Percentiles rank a stretch among this genome's conserved stretches.
These are phyloP conservation scores for Aspergillus sp. DNA, from an alignment of 2,329 filamentous ascomycete genomes.

Conservation along the genomic window DNA sequence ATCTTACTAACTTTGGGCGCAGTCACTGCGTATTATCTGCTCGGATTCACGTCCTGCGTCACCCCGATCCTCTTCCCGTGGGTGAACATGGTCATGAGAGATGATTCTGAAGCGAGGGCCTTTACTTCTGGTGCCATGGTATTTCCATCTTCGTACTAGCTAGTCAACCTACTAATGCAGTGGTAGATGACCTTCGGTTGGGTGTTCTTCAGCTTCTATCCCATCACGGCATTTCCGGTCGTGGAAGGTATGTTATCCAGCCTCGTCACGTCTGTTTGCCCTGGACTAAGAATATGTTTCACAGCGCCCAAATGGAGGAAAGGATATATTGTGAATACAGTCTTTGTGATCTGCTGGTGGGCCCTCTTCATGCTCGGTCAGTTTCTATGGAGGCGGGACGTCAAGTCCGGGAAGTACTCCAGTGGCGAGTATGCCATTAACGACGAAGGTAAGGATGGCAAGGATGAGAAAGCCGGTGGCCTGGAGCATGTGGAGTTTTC, in stretches of 20 bases:
- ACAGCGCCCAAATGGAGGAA: constrained; percentile 15
- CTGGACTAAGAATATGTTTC: too few relatives aligned
- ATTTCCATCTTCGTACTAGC: background rate
- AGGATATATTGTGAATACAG: constrained; percentile 15
- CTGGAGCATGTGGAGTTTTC: constrained; percentile 8
- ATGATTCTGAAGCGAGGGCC: constrained; percentile 27
- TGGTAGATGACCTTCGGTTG: constrained; percentile 16
- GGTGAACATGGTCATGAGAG: constrained; percentile 29
- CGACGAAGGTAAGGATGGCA: background rate
- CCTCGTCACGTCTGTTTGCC: too few relatives aligned
- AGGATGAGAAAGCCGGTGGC: background rate
- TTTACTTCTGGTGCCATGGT: constrained; percentile 37
- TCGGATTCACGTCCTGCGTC: constrained; percentile 26
- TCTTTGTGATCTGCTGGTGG: constrained; percentile 13
- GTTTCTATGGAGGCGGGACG: constrained; percentile 15
- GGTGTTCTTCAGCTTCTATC: constrained; percentile 18
- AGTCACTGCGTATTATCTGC: constrained; percentile 20
- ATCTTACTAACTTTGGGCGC: background rate
- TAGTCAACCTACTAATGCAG: background rate
- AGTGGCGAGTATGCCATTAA: background rate
- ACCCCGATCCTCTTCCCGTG: constrained; percentile 28
- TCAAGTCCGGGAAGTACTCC: constrained; percentile 2
- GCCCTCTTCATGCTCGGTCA: constrained; percentile 15
- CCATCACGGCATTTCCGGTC: constrained; percentile 15
- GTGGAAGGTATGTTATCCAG: background rate